phyloP scores from a whole-genome alignment of 2,329 filamentous ascomycete species.

The Venturia pyrina region DNA sequence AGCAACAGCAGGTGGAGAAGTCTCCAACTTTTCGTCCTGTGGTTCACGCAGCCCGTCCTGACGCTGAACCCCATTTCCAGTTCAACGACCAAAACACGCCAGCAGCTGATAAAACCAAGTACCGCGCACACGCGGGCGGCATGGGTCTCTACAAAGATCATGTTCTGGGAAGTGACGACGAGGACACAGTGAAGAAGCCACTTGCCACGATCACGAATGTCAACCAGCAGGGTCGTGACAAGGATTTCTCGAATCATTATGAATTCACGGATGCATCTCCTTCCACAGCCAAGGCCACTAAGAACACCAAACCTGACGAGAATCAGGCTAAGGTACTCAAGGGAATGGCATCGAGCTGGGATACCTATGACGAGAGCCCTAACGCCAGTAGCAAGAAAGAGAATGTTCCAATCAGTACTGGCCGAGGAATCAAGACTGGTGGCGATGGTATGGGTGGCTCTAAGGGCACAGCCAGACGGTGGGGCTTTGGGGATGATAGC shows the following conservation, averaged over 20 bases:
- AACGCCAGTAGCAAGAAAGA: constrained; percentile 15
- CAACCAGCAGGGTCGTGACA: constrained; percentile 62
- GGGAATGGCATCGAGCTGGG: constrained; percentile 33
- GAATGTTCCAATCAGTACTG: constrained; percentile 16
- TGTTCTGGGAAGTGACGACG: constrained; percentile 51
- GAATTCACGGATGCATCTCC: constrained; percentile 61
- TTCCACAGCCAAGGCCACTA: constrained; percentile 20
- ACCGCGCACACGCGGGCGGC: constrained; percentile 53
- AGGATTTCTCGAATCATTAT: constrained; percentile 73
- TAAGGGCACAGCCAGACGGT: constrained; percentile 26
- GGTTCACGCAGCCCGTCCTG: constrained; percentile 60
- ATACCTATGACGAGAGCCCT: constrained; percentile 26
- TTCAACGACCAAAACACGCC: constrained; percentile 65
- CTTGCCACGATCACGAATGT: constrained; percentile 59
- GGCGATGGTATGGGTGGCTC: constrained; percentile 32
- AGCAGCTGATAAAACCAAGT: constrained; percentile 34
- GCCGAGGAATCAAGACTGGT: constrained; percentile 26
- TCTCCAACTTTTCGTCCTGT: constrained; percentile 50
- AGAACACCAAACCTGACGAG: constrained; percentile 39
- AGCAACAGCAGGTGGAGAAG: constrained; percentile 37
- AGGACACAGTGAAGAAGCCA: constrained; percentile 30
- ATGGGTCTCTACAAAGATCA: constrained; percentile 69
- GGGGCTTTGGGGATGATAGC: constrained; percentile 32
- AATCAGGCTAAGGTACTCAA: constrained; percentile 60
- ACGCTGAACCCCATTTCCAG: constrained; percentile 75